phyloP scores from a whole-genome alignment of 129 eudicot genomes.

The Cynara cardunculus region DNA sequence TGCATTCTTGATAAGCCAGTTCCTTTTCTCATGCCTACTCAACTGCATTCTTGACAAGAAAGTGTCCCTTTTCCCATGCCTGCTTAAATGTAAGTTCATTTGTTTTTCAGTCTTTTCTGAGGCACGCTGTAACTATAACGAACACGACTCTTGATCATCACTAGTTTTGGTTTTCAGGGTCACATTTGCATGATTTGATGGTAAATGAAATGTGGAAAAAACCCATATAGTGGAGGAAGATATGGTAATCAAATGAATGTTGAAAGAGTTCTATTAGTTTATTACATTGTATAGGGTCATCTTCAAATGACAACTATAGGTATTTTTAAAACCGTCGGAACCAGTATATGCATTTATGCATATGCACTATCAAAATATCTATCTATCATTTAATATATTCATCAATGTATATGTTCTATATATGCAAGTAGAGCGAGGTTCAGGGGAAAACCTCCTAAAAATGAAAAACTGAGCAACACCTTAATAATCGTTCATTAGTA shows the following conservation, averaged over 20 bases:
- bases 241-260: neutral
- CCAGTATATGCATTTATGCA: neutral
- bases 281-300: neutral
- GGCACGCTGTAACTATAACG: conserved; percentile 2
- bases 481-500: neutral
- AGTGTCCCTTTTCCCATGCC: conserved; percentile 16
- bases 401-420: neutral
- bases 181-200: neutral
- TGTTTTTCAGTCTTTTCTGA: neutral
- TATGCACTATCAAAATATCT: neutral
- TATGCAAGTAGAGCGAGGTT: neutral
- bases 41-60: conserved; percentile 9
- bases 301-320: neutral
- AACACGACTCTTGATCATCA: neutral
- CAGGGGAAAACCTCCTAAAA: neutral
- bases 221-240: neutral
- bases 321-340: neutral
- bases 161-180: neutral
- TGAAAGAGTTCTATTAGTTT: neutral
- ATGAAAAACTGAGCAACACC: neutral
- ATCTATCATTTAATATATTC: neutral
- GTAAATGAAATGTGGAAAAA: neutral
- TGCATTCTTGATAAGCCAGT: conserved; percentile 24
- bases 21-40: conserved; percentile 9
- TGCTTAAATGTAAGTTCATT: neutral